Conservation (phyloP, 768 basidiomycete species). For the Pleurotus giganteus region DNA sequence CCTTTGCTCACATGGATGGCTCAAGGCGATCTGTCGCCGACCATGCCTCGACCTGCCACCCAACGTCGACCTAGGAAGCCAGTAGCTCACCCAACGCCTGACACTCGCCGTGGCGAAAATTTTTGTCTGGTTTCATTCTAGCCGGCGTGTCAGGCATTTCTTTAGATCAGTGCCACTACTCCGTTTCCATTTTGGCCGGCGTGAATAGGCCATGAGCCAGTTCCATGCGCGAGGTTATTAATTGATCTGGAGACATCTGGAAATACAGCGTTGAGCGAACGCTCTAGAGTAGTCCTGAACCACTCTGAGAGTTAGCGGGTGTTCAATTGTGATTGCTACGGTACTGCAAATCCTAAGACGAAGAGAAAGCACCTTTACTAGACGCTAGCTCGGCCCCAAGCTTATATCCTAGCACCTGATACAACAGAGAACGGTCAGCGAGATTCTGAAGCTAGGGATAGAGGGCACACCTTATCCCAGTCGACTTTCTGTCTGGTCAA, state of each 20-base stretch:
- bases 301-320: too few relatives aligned
- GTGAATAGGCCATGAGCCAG: too few relatives aligned
- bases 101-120: neutral
- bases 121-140: neutral
- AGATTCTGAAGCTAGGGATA: too few relatives aligned
- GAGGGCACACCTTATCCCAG: constrained; percentile 78
- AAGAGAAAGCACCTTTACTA: constrained; percentile 21
- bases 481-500: constrained; percentile 92
- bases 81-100: neutral
- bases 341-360: too few relatives aligned
- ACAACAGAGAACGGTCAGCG: neutral
- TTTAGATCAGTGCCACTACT: too few relatives aligned
- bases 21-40: neutral
- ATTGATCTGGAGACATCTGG: too few relatives aligned
- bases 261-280: too few relatives aligned
- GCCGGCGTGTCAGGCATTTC: too few relatives aligned
- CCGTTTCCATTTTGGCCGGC: too few relatives aligned
- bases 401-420: constrained; percentile 26
- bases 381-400: constrained; percentile 52
- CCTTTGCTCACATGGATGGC: neutral
- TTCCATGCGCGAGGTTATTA: too few relatives aligned
- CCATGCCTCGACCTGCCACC: neutral
- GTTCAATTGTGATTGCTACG: too few relatives aligned
- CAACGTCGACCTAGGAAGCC: neutral
- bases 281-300: too few relatives aligned